These are phyloP conservation scores for Calamus simplicifolius DNA, from an alignment of 176 grass and related monocot genomes.

Conservation along the genomic window DNA sequence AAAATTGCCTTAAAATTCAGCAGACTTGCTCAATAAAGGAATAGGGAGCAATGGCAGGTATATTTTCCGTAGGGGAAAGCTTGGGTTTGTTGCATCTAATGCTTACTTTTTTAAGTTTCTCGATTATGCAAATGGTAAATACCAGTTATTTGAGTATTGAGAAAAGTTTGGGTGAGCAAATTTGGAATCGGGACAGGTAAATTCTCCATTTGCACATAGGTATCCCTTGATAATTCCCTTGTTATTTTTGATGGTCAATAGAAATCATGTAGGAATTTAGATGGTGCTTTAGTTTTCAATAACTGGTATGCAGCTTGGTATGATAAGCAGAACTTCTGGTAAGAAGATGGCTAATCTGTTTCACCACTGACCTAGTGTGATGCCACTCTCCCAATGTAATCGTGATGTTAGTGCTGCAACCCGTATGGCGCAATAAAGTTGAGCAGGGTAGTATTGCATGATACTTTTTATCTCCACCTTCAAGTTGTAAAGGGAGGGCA, in stretches of 20 bases:
- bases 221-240: background rate
- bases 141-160: conserved; percentile 18
- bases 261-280: background rate
- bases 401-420: background rate
- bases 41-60: conserved; percentile 19
- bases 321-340: background rate
- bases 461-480: background rate
- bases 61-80: conserved; percentile 4
- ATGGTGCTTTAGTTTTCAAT: background rate
- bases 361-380: background rate
- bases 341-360: background rate
- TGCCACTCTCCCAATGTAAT: background rate
- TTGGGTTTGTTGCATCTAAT: conserved; percentile 9
- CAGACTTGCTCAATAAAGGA: conserved; percentile 1
- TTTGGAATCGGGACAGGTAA: conserved; percentile 6
- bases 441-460: conserved; percentile 4
- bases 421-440: background rate
- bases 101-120: conserved; percentile 3
- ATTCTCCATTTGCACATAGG: background rate
- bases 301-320: background rate
- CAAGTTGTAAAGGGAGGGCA: no score
- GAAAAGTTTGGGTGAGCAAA: background rate
- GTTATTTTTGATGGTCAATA: background rate
- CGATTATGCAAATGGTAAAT: conserved; percentile 10
- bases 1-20: conserved; percentile 13